These are phyloP conservation scores for Afroboletus lepidellus DNA, from an alignment of 1,284 basidiomycete genomes.

Conservation along the genomic window DNA sequence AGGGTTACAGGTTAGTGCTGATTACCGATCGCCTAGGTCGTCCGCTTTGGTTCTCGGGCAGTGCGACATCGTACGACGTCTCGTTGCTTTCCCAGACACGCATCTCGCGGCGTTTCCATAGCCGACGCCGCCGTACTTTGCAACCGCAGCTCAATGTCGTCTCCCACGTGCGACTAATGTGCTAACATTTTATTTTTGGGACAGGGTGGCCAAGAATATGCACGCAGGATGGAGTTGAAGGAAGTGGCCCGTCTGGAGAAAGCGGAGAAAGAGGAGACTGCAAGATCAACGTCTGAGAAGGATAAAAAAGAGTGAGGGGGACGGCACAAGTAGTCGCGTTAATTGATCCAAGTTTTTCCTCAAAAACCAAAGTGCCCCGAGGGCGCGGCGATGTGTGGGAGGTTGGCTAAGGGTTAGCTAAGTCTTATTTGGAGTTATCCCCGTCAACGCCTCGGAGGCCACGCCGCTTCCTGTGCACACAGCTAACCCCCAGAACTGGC, in stretches of 20 bases:
- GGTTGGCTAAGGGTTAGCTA: constrained; percentile 19
- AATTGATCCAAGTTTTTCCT: constrained; percentile 3
- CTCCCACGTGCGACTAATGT: constrained; percentile 9
- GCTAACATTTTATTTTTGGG: constrained; percentile 27
- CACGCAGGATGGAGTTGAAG: constrained; percentile 62
- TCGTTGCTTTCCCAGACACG: constrained; percentile 11
- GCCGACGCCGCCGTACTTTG: constrained; percentile 12
- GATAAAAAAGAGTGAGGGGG: constrained; percentile 36
- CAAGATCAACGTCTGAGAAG: constrained; percentile 41
- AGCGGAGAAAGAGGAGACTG: constrained; percentile 19
- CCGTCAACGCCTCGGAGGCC: constrained; percentile 19
- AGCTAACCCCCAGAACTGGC: background rate
- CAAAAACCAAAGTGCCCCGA: background rate
- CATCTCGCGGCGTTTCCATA: constrained; percentile 11
- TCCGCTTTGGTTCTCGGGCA: constrained; percentile 1
- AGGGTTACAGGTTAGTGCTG: constrained; percentile 60
- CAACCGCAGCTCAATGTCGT: background rate
- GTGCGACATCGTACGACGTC: background rate
- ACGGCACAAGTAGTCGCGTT: background rate
- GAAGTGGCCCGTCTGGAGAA: constrained; percentile 51
- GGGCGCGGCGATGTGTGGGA: constrained; percentile 5
- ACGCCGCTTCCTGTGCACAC: background rate
- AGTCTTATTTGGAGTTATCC: constrained; percentile 23
- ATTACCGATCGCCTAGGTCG: background rate
- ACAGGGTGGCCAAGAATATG: constrained; percentile 86